Conservation (phyloP, 2,329 filamentous ascomycete species). For the Hypomyces perniciosus region DNA sequence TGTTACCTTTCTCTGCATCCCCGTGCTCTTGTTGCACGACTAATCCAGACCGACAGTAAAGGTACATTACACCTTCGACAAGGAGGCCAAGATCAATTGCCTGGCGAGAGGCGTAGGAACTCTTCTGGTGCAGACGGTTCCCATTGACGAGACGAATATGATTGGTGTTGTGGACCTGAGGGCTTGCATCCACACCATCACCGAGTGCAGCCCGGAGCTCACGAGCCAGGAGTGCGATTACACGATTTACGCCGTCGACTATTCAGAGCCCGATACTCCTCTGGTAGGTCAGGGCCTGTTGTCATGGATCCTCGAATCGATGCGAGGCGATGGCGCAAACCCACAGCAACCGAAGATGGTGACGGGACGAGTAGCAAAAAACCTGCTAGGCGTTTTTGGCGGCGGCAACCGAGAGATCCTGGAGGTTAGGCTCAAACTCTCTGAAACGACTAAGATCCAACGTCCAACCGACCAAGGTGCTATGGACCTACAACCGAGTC, state of each 20-base stretch:
- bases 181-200: conserved; percentile 78
- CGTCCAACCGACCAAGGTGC: conserved; percentile 22
- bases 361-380: conserved; percentile 85
- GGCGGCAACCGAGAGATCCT: conserved; percentile 81
- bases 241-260: conserved; percentile 95
- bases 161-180: conserved; percentile 86
- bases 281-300: conserved; percentile 94
- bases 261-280: conserved; percentile 88
- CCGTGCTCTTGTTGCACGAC: conserved; percentile 1
- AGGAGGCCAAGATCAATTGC: conserved; percentile 80
- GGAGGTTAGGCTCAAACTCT: conserved; percentile 85
- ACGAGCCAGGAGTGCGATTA: conserved; percentile 67
- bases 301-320: conserved; percentile 64
- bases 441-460: conserved; percentile 61
- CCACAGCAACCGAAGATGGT: conserved; percentile 63
- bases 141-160: conserved; percentile 69
- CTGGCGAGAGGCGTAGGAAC: conserved; percentile 78
- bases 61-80: conserved; percentile 93
- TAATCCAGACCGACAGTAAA: conserved; percentile 58
- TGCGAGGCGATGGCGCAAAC: conserved; percentile 33
- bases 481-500: conserved; percentile 11
- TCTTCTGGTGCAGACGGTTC: conserved; percentile 72
- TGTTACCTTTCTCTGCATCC: conserved; percentile 2
- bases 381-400: conserved; percentile 75
- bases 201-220: conserved; percentile 76